Evolutionary conservation across 768 basidiomycete genomes (phyloP).

Genomic region (Lactarius evosmus): DNA sequence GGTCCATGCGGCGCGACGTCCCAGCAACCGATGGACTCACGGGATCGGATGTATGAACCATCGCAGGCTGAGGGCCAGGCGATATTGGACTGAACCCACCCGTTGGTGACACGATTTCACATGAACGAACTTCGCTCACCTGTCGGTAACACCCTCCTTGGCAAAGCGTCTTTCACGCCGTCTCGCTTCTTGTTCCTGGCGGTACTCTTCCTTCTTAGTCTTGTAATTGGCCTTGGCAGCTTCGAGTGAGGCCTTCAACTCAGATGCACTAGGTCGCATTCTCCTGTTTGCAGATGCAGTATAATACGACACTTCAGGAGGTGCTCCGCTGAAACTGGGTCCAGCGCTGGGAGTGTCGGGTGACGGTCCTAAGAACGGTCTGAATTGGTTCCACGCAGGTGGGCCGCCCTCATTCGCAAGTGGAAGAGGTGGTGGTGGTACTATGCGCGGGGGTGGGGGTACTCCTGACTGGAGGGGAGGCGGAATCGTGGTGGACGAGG

Average conservation of each 20-base stretch:
- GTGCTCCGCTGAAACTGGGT: neutral
- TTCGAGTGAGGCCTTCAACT: conserved; percentile 44
- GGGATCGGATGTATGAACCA: neutral
- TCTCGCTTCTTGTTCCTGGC: conserved; percentile 51
- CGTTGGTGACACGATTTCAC: neutral
- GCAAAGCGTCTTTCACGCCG: conserved; percentile 18
- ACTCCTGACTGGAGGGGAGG: neutral
- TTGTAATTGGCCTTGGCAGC: conserved; percentile 66
- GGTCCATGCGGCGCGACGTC: conserved; percentile 1
- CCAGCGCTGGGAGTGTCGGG: neutral
- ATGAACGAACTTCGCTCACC: conserved; percentile 6
- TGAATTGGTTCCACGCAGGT: conserved; percentile 26
- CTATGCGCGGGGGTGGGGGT: neutral
- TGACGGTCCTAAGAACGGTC: conserved; percentile 15
- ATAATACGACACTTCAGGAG: conserved; percentile 28
- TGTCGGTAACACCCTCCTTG: conserved; percentile 6
- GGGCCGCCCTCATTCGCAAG: neutral
- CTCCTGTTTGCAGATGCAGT: conserved; percentile 18
- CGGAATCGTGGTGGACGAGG: neutral
- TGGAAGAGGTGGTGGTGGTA: neutral
- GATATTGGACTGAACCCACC: conserved; percentile 14
- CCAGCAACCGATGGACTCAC: conserved; percentile 1
- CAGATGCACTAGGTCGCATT: conserved; percentile 11
- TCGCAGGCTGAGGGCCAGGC: neutral
- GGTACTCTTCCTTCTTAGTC: conserved; percentile 66